Evolutionary conservation across 352 stramenopile species (phyloP).

Genomic region (Pythium utonaiense): DNA sequence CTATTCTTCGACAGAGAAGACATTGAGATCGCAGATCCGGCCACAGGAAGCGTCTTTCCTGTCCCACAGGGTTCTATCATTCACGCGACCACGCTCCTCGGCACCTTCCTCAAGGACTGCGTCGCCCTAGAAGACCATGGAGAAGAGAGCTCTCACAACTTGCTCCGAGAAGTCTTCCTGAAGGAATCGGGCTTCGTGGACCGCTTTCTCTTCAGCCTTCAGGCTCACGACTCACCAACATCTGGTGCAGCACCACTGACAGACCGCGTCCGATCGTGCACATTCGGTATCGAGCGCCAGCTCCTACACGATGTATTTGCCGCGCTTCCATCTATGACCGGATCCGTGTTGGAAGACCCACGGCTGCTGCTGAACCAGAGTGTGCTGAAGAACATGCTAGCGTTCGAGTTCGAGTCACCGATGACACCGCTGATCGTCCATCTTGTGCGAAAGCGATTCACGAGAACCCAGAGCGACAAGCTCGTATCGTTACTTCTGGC

Average conservation of each 20-base stretch:
- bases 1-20: conserved; percentile 28
- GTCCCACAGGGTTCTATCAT: conserved; percentile 18
- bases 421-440: conserved; percentile 26
- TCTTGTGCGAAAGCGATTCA: conserved; percentile 1
- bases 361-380: conserved; percentile 42
- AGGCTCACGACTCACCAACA: neutral
- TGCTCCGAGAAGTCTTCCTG: conserved; percentile 25
- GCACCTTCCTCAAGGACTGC: conserved; percentile 21
- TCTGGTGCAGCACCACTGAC: conserved; percentile 6
- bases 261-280: conserved; percentile 25
- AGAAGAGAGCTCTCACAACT: conserved; percentile 1
- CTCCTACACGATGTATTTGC: conserved; percentile 6
- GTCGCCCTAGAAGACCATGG: neutral
- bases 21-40: conserved; percentile 21
- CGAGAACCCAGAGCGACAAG: conserved; percentile 33
- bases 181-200: conserved; percentile 43
- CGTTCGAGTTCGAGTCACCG: conserved; percentile 30
- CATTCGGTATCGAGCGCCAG: conserved; percentile 22
- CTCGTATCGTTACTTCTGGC: conserved; percentile 50
- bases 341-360: conserved; percentile 22
- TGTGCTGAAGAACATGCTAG: conserved; percentile 43
- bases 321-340: neutral
- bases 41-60: conserved; percentile 9
- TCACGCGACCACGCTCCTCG: conserved; percentile 16
- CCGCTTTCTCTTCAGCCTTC: conserved; percentile 43